Evolutionary conservation across 2,329 filamentous ascomycete species (phyloP).

Genomic region (Xylariaceae sp.): DNA sequence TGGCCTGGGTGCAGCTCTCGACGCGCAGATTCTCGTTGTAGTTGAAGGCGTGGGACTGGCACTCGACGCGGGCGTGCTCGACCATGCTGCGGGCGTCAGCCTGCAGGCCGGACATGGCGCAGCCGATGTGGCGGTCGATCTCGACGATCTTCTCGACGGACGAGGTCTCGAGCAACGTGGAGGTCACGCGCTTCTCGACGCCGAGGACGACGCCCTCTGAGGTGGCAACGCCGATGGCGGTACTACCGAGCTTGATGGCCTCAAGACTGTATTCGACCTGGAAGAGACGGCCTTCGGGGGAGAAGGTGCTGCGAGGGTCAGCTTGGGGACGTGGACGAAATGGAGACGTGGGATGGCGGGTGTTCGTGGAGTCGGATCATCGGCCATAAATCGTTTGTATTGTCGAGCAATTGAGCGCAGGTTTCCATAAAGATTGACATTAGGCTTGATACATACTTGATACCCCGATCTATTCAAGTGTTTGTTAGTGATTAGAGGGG

Average conservation of each 20-base stretch:
- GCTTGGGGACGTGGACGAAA: not conserved
- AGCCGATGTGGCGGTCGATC: slow-evolving; percentile 97
- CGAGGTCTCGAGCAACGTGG: slow-evolving; percentile 91
- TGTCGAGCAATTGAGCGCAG: not conserved
- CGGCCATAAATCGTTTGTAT: slow-evolving; percentile 8
- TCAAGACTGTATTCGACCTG: slow-evolving; percentile 99
- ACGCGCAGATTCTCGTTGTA: slow-evolving; percentile 93
- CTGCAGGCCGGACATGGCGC: slow-evolving; percentile 97
- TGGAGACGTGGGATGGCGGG: not conserved
- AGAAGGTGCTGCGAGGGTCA: slow-evolving; percentile 75
- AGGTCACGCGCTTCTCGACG: slow-evolving; percentile 98
- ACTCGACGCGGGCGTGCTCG: slow-evolving; percentile 96
- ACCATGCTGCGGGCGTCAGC: slow-evolving; percentile 97
- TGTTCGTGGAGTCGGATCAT: too few relatives aligned
- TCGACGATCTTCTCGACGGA: slow-evolving; percentile 99
- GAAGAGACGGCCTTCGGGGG: slow-evolving; percentile 97
- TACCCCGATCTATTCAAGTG: slow-evolving; percentile 76
- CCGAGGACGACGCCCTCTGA: slow-evolving; percentile 93
- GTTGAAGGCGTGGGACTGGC: slow-evolving; percentile 96
- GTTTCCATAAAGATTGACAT: not conserved
- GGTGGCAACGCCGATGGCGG: slow-evolving; percentile 95
- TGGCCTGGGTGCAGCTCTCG: slow-evolving; percentile 97
- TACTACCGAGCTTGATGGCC: slow-evolving; percentile 98
- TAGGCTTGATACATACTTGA: slow-evolving; percentile 65
- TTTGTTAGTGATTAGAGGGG: slow-evolving; percentile 14